Conservation (phyloP, 768 basidiomycete genomes). For the Rubroboletus pulcherrimus region DNA sequence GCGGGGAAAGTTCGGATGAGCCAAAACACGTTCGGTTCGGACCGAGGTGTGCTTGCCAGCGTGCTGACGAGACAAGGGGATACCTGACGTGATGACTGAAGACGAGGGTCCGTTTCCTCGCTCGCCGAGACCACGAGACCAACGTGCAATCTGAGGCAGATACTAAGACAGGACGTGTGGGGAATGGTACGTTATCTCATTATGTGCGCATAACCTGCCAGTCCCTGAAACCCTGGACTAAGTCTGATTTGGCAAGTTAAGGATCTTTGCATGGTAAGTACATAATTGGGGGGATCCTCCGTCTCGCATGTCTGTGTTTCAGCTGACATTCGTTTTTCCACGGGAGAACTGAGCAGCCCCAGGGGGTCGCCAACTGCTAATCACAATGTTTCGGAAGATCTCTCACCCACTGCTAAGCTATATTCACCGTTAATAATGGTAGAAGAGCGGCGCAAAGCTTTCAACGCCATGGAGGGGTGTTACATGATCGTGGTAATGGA, state of each 20-base stretch:
- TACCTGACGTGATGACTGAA: not conserved
- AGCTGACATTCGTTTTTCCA: not conserved
- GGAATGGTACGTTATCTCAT: not conserved
- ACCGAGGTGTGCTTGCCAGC: not conserved
- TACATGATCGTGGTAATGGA: not conserved
- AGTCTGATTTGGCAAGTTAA: not conserved
- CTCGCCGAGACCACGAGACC: not conserved
- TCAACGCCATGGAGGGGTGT: not conserved
- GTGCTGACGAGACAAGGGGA: not conserved
- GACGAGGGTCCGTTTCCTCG: not conserved
- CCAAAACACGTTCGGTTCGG: not conserved
- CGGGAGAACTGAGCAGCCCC: not conserved
- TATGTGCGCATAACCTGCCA: not conserved
- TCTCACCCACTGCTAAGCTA: not conserved
- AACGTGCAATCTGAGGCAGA: not conserved
- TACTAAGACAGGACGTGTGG: not conserved
- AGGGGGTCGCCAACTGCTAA: not conserved
- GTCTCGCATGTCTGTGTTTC: not conserved
- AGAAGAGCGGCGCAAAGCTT: not conserved
- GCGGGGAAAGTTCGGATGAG: not conserved
- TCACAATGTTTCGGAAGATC: not conserved
- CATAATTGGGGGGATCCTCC: not conserved
- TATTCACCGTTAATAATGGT: not conserved
- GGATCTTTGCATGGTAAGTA: not conserved
- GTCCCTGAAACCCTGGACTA: not conserved